These are phyloP conservation scores for Puccinia polysora DNA, from an alignment of 1,284 basidiomycete genomes.

Conservation along the genomic window DNA sequence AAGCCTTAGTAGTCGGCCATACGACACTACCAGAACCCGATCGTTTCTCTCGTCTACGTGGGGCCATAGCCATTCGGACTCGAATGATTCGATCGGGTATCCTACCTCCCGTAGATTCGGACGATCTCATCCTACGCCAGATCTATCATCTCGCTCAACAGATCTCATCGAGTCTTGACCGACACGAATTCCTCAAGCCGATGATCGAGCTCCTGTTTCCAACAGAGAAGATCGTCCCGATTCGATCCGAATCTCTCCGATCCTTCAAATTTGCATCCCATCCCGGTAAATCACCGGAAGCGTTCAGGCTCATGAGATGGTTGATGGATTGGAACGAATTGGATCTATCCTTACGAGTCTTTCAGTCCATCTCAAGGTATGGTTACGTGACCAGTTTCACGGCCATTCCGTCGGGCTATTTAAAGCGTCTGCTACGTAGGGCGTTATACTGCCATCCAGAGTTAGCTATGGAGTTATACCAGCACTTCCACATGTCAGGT, in stretches of 20 bases:
- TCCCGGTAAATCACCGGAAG: slow-evolving; percentile 41
- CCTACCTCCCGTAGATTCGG: slow-evolving; percentile 11
- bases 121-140: slow-evolving; percentile 31
- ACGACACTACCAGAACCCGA: background rate
- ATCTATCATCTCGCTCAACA: slow-evolving; percentile 14
- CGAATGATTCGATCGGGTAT: slow-evolving; percentile 26
- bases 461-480: slow-evolving; percentile 40
- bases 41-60: background rate
- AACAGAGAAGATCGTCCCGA: slow-evolving; percentile 25
- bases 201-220: slow-evolving; percentile 27
- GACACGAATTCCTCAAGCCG: slow-evolving; percentile 14
- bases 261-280: slow-evolving; percentile 25
- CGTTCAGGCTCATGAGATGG: slow-evolving; percentile 37
- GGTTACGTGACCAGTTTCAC: slow-evolving; percentile 35
- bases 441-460: slow-evolving; percentile 25
- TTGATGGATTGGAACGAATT: slow-evolving; percentile 36
- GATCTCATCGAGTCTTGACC: slow-evolving; percentile 2
- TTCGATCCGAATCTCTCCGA: slow-evolving; percentile 10
- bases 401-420: slow-evolving; percentile 12
- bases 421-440: slow-evolving; percentile 19
- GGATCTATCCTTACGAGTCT: slow-evolving; percentile 24
- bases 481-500: slow-evolving; percentile 34
- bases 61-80: slow-evolving; percentile 20
- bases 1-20: slow-evolving; percentile 3
- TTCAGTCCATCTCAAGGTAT: slow-evolving; percentile 40